Base-by-base conservation (phyloP, 225 moss, liverwort and hornwort genomes). In the Anthoceros angustus region DNA sequence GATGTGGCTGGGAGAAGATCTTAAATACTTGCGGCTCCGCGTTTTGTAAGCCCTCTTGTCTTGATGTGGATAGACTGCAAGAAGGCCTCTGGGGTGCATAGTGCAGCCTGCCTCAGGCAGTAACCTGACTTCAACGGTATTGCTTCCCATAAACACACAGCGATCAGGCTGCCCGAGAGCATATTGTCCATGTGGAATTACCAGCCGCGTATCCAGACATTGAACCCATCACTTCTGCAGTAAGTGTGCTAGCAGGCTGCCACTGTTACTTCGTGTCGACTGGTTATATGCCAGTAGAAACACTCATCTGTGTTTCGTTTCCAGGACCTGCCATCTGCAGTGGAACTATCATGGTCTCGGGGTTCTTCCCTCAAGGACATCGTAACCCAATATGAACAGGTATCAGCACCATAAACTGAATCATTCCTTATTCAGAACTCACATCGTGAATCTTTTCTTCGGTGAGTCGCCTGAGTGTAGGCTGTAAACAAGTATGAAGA, bases 301-400 rank as follows among this genome's bases (percentile, higher is more conserved):
- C 43, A 50, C 0, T 24, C 61, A 25, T 40, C 77, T 66, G 42
- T 65, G 65, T 73, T 63, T 61, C 40, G 39, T 63, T 69, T 71
- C 25, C 82, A 92, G 91, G 88, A 87, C 73, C 77, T 92, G 18
- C 91, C 91, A 12, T 70, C 84, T 72, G 82, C 72, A n/a, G 70
- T 86, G 67, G 86, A 87, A 66, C 69, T 87, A 24, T 76, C 77
- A 68, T 88, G 83, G 80, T 73, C 80, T 74, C 72, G 76, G 50
- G 86, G 78, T 69, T 72, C 74, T 26, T 76, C 84, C 39, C 69
- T 88, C 63, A 78, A 77, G 63, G 84, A 86, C 40, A 79, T 88
- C 60, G 70, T 86, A 23, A 68, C 77, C 63, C 84, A 86, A 67
- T 92, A 80, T 73, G 71, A 86, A 70, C 64, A 72, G 76, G 91